A percentile compares a stretch with the other conserved stretches of the same genome.
Evolutionary conservation across 805 yeast species (phyloP).

Genomic region (Yamadazyma ubonensis): DNA sequence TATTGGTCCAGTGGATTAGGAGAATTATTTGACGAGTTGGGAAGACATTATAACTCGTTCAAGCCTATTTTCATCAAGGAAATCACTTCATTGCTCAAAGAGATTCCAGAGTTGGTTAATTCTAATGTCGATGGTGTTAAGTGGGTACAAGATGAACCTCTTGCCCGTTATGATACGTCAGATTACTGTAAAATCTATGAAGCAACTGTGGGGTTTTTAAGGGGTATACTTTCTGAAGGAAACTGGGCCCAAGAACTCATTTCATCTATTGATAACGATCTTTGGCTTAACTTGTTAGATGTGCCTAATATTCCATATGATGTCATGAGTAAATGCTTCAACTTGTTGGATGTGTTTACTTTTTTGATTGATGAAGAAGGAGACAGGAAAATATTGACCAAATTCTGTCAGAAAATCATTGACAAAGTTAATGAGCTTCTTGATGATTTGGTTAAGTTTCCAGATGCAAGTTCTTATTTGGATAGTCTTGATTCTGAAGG

Average conservation of each 20-base stretch:
- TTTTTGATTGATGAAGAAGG: conserved; percentile 52
- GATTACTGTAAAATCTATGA: conserved; percentile 49
- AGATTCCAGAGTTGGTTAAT: conserved; percentile 42
- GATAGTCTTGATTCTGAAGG: conserved; percentile 23
- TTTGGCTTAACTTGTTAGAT: conserved; percentile 50
- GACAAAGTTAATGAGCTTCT: conserved; percentile 29
- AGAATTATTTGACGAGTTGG: conserved; percentile 69
- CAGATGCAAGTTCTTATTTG: conserved; percentile 36
- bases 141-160: conserved; percentile 21
- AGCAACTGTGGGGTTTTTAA: conserved; percentile 48
- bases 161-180: conserved; percentile 54
- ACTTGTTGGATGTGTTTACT: conserved; percentile 54
- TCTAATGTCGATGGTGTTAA: conserved; percentile 26
- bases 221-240: conserved; percentile 52
- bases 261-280: conserved; percentile 37
- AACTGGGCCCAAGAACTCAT: conserved; percentile 45
- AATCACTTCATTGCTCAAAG: conserved; percentile 43
- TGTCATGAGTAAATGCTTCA: conserved; percentile 51
- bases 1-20: conserved; percentile 58
- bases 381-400: conserved; percentile 46
- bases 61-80: conserved; percentile 57
- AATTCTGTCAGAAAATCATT: conserved; percentile 23
- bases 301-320: conserved; percentile 61
- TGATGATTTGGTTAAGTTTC: conserved; percentile 30
- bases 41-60: conserved; percentile 78